These are phyloP conservation scores for Linum usitatissimum DNA, from an alignment of 345 rosid species.

Conservation along the genomic window DNA sequence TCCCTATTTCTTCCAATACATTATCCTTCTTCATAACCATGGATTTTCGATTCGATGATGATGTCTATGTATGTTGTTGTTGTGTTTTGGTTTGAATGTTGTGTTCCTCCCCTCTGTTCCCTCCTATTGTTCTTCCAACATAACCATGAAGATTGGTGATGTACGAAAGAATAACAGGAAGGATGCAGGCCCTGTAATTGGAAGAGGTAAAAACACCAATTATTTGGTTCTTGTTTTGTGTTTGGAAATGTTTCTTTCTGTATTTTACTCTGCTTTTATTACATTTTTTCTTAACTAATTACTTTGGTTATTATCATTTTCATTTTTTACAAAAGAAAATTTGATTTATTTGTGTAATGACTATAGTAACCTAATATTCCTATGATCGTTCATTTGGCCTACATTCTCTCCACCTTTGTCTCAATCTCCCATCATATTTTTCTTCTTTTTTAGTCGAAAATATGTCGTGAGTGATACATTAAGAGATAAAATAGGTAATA, in stretches of 20 bases:
- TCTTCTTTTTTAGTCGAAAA: too few species aligned
- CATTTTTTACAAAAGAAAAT: too few species aligned
- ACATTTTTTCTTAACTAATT: too few species aligned
- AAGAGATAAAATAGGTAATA: too few species aligned
- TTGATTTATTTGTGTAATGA: background rate
- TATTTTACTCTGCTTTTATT: too few species aligned
- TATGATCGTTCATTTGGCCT: background rate
- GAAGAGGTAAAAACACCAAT: background rate
- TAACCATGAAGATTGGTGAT: background rate
- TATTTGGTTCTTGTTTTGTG: background rate
- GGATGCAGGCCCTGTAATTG: background rate
- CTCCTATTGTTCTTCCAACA: background rate
- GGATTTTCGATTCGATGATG: too few species aligned
- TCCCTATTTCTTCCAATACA: conserved; percentile 39
- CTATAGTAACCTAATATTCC: background rate
- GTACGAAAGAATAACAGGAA: background rate
- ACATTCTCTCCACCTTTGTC: background rate
- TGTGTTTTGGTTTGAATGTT: background rate
- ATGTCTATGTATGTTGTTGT: too few species aligned
- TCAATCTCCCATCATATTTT: too few species aligned
- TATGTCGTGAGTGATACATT: too few species aligned
- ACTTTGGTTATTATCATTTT: too few species aligned
- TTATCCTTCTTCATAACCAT: conserved; percentile 18
- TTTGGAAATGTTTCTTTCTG: too few species aligned
- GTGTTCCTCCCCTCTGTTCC: background rate